These are phyloP conservation scores for Nitzschia sp. DNA, from an alignment of 108 stramenopile species.

Conservation along the genomic window DNA sequence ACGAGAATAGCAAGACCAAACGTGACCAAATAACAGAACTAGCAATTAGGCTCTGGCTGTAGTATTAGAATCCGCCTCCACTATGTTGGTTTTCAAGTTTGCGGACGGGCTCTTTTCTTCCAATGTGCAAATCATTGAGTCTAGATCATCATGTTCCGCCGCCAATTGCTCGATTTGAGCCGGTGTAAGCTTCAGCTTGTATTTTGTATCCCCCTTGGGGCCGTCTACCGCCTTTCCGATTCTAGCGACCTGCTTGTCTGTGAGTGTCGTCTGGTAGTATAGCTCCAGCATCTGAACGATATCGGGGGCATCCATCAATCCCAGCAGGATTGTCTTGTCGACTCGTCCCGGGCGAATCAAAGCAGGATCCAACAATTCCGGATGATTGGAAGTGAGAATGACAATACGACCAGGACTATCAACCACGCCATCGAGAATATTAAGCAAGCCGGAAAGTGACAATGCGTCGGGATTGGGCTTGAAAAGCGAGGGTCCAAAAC, in stretches of 20 bases:
- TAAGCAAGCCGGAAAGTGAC: conserved; percentile 63
- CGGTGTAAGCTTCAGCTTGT: conserved; percentile 35
- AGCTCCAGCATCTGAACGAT: conserved; percentile 58
- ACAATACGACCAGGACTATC: conserved; percentile 81
- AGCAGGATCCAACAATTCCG: conserved; percentile 79
- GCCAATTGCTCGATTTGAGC: conserved; percentile 57
- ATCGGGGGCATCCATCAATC: conserved; percentile 51
- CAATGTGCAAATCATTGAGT: conserved; percentile 40
- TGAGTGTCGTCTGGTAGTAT: conserved; percentile 56
- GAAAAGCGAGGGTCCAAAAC: conserved; percentile 20
- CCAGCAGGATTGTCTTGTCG: conserved; percentile 60
- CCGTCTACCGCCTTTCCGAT: conserved; percentile 17
- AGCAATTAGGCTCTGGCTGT: background rate
- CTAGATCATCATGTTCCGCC: conserved; percentile 49
- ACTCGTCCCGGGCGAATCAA: conserved; percentile 84
- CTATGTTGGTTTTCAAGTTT: conserved; percentile 1
- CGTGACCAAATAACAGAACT: too few species aligned
- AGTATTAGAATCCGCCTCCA: background rate
- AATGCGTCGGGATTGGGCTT: conserved; percentile 47
- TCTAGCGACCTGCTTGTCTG: conserved; percentile 9
- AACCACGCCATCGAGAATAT: conserved; percentile 84
- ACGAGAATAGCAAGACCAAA: too few species aligned
- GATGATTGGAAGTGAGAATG: conserved; percentile 84
- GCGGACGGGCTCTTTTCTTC: conserved; percentile 17
- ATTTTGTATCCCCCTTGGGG: background rate